Base-by-base conservation (phyloP, 2,329 filamentous ascomycete species). In the Nannizziopsis barbatae region DNA sequence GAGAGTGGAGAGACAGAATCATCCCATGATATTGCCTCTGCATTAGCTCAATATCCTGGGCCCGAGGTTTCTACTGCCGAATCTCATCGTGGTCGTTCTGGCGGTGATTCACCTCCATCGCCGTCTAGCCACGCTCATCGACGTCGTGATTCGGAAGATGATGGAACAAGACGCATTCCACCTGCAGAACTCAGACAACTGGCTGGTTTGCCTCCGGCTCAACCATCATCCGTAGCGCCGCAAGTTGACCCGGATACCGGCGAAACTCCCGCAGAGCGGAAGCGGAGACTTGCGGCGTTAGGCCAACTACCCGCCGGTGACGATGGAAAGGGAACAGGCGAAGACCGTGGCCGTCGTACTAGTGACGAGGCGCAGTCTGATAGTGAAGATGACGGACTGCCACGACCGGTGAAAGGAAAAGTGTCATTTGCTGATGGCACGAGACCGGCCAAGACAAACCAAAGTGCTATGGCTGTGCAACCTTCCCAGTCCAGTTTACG, bases 211-310 rank as follows among this genome's bases (percentile, higher is more conserved):
- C 22, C 18, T 31, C 44, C 42, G 17, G 5, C 40, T 18, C 36
- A 41, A 18, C 14, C 39, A 14, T 9, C 37, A 15, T 31, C 47
- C 1, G 20, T 43, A 31, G 17, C 42, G 22, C 17, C 17, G 2
- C 17, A 15, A 20, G 44, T 39, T 11, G 42, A 44, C 8, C 31
- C 45, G 11, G 65, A 68, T n/a, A 64, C 63, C 0, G 62, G 60
- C 20, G 67, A 71, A 51, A 72, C 70, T 2, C 67, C 68, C 1
- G 70, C 68, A 7, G 69, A 72, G 53, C 68, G 68, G 35, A 64
- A 68, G 42, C 68, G 70, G 50, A 67, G 70, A 57, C 61, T 71
- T 6, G 69, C 68, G 20, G 69, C 68, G 1, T 54, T 72, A 9
- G 68, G 69, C 38, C 56, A 66, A 42, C 53, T 61, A 31, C 49